These are phyloP conservation scores for Carex pumila DNA, from an alignment of 176 grass and related monocot genomes.

Conservation along the genomic window DNA sequence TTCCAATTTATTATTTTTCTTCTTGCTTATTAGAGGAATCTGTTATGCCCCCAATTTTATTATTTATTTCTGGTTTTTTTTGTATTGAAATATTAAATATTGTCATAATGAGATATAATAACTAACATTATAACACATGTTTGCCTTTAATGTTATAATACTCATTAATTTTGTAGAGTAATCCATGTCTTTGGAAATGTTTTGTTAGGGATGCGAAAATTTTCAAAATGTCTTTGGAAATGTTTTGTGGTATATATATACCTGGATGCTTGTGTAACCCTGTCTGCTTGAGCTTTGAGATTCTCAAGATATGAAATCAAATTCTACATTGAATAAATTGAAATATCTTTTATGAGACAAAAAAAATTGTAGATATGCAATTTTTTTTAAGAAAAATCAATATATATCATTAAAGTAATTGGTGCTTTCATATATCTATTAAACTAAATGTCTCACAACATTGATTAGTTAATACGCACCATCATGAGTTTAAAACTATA, in stretches of 20 bases:
- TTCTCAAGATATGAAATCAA: background rate
- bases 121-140: background rate
- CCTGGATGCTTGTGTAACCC: background rate
- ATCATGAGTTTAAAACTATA: background rate
- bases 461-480: background rate
- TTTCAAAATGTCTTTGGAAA: background rate
- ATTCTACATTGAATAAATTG: background rate
- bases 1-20: background rate
- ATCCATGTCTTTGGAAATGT: background rate
- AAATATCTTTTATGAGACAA: background rate
- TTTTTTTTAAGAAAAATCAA: background rate
- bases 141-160: background rate
- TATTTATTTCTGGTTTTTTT: background rate
- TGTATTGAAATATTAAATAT: background rate
- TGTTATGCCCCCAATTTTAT: background rate
- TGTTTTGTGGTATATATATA: background rate
- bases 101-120: background rate
- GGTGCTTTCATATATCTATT: background rate
- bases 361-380: background rate
- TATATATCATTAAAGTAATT: background rate
- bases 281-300: background rate
- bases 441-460: background rate
- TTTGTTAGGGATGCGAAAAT: background rate
- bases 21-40: background rate
- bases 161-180: background rate